Conservation (phyloP, 1,284 basidiomycete genomes). For the Apiotrichum akiyoshidainum region DNA sequence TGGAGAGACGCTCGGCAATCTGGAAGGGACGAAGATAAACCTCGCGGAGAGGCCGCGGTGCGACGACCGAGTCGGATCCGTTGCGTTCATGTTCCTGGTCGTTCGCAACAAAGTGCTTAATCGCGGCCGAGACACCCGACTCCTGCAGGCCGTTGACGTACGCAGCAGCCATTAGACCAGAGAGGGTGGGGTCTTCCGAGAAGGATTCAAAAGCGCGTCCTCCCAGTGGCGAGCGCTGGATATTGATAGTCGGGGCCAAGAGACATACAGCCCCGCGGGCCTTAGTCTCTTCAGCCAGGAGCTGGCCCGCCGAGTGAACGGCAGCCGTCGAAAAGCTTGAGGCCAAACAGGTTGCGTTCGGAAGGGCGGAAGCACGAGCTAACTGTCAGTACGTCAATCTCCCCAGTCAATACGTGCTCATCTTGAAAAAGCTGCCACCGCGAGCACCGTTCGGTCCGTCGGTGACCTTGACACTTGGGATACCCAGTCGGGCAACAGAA, state of each 20-base stretch:
- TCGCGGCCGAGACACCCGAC: constrained; percentile 59
- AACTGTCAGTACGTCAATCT: not conserved
- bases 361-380: not conserved
- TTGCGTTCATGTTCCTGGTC: constrained; percentile 24
- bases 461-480: constrained; percentile 35
- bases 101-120: constrained; percentile 40
- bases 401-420: constrained; percentile 32
- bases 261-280: constrained; percentile 6
- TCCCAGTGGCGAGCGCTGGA: constrained; percentile 69
- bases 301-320: not conserved
- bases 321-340: not conserved
- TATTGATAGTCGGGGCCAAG: constrained; percentile 61
- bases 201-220: constrained; percentile 58
- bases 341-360: constrained; percentile 1
- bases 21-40: constrained; percentile 80
- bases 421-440: constrained; percentile 28
- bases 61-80: constrained; percentile 49
- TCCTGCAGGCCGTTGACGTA: constrained; percentile 70
- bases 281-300: constrained; percentile 6
- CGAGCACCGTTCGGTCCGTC: constrained; percentile 36
- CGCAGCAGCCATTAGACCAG: constrained; percentile 64
- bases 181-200: constrained; percentile 70
- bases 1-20: constrained; percentile 64
- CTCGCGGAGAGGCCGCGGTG: constrained; percentile 68
- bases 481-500: constrained; percentile 34